These are phyloP conservation scores for Protostelium mycophagum DNA, from an alignment of 78 protist genomes.

Conservation along the genomic window DNA sequence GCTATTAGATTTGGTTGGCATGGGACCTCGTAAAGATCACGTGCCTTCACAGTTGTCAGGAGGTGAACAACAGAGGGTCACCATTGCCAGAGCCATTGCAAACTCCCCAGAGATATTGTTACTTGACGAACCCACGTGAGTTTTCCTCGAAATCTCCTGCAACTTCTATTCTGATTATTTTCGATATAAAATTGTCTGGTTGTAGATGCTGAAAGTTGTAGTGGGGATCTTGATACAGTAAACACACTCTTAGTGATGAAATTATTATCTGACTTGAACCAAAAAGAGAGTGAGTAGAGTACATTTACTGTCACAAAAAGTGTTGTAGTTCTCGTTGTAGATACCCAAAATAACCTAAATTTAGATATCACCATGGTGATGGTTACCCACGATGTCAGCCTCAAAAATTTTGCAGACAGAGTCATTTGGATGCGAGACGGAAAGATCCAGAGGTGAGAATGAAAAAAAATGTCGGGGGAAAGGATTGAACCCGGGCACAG, in stretches of 20 bases:
- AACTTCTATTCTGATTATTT: not conserved
- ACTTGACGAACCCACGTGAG: slow-evolving; percentile 93
- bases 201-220: not conserved
- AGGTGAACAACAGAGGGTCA: slow-evolving; percentile 94
- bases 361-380: slow-evolving; percentile 87
- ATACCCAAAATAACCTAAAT: not conserved
- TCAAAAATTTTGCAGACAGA: slow-evolving; percentile 79
- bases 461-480: slow-evolving; percentile 10
- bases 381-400: slow-evolving; percentile 95
- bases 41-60: slow-evolving; percentile 88
- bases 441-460: slow-evolving; percentile 69
- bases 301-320: not conserved
- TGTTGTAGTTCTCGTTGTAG: not conserved
- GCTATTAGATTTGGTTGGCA: slow-evolving; percentile 60
- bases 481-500: slow-evolving; percentile 4
- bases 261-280: slow-evolving; percentile 76
- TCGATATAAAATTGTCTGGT: not conserved
- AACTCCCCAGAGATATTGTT: slow-evolving; percentile 85
- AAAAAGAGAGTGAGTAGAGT: slow-evolving; percentile 15
- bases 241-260: slow-evolving; percentile 87
- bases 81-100: slow-evolving; percentile 92
- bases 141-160: not conserved
- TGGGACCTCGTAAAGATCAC: slow-evolving; percentile 82
- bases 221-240: slow-evolving; percentile 89
- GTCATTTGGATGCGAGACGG: slow-evolving; percentile 93